Evolutionary conservation across 2,329 filamentous ascomycete species (phyloP), one percentile per base, ranked within the genome.

Genomic region (Calonectria honghensis): DNA sequence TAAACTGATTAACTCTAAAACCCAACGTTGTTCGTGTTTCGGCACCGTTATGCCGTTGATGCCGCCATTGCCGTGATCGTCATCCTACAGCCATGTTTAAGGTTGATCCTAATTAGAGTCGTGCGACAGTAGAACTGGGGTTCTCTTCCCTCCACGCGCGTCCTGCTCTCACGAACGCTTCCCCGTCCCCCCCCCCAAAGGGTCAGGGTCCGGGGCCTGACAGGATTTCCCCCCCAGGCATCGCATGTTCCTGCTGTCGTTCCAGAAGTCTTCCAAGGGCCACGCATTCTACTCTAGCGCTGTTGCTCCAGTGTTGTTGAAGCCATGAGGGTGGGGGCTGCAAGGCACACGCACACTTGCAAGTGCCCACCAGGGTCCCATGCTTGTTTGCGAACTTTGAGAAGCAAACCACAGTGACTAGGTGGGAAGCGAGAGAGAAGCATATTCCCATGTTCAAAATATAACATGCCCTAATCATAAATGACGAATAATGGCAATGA

Each of bases 31-130:
- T n/a, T 63, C 31, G 35, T 27, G 45, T 29, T 11, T 63, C 57
- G 37, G 57, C 57, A 63, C 37, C 57, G 57, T 63, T 63, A 18
- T 63, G 57, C 57, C 57, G 57, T 63, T 41, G 35, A 27, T 63
- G 57, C 57, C 57, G 37, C 27, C 14, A 29, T 63, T 63, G 35
- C 57, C 57, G 57, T 41, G 35, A 63, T 31, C 29, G 27, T 29
- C 57, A 63, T 63, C 37, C 57, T 29, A 24, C 57, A 31, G 27
- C 9, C 32, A 20, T 41, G 24, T 18, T 41, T 63, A 63, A 63
- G 32, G 57, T 63, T 63, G 57, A 63, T 63, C 37, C 57, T 31
- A 63, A 63, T 63, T 39, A 63, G 32, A 59, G 32, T 37, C 39
- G 20, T 41, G 35, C 35, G 4, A 39, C 35, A 27, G 13, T 35